Conservation (phyloP, 2,329 filamentous ascomycete genomes). For the Diaporthe ampelina region DNA sequence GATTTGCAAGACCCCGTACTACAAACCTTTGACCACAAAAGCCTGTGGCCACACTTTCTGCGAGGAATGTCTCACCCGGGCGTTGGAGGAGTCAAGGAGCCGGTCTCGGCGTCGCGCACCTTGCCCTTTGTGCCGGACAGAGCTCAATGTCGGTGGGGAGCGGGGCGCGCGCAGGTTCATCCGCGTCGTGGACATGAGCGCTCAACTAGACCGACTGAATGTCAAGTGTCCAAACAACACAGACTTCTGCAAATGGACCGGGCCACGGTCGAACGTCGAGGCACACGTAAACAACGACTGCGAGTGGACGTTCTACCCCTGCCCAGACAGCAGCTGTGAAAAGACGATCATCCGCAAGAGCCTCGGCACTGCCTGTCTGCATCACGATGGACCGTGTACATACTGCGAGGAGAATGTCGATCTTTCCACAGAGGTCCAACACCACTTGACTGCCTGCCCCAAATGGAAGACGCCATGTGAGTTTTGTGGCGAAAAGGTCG, state of each 20-base stretch:
- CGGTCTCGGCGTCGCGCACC: conserved; percentile 55
- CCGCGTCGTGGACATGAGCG: conserved; percentile 50
- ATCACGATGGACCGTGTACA: conserved; percentile 52
- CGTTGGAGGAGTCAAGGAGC: conserved; percentile 42
- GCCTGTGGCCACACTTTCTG: conserved; percentile 77
- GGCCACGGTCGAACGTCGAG: conserved; percentile 68
- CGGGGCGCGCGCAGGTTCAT: conserved; percentile 23
- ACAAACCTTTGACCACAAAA: conserved; percentile 70
- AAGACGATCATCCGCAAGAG: conserved; percentile 66
- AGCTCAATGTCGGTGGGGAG: conserved; percentile 48
- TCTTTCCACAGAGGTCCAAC: conserved; percentile 46
- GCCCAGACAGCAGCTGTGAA: conserved; percentile 66
- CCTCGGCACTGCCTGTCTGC: conserved; percentile 66
- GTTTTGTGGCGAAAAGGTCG: conserved; percentile 61
- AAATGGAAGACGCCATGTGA: conserved; percentile 64
- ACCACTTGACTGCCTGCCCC: conserved; percentile 59
- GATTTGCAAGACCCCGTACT: conserved; percentile 70
- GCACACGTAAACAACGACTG: conserved; percentile 71
- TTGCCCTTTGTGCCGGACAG: conserved; percentile 72
- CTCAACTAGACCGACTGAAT: conserved; percentile 71
- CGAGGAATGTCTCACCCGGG: conserved; percentile 65
- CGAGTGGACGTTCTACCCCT: conserved; percentile 67
- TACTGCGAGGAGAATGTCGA: conserved; percentile 33
- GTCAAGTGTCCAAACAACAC: conserved; percentile 70
- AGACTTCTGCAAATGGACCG: conserved; percentile 64